Conservation (phyloP, 2,329 filamentous ascomycete species). For the Colletotrichum truncatum region DNA sequence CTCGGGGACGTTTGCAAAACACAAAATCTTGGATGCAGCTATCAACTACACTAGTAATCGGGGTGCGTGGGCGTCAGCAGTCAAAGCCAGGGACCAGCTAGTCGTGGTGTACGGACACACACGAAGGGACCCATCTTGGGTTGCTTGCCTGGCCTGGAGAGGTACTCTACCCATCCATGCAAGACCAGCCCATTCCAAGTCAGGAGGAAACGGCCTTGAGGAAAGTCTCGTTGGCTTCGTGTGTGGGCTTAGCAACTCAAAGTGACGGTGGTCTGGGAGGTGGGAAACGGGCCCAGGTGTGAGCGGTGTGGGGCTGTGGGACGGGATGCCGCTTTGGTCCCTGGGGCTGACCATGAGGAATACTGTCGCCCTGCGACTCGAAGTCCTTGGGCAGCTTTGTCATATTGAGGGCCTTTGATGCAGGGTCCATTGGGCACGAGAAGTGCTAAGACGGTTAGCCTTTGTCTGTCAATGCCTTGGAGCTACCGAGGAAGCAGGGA, state of each 20-base stretch:
- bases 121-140: background rate
- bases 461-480: background rate
- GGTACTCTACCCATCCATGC: conserved; percentile 3
- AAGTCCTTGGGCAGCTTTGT: conserved; percentile 24
- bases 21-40: conserved; percentile 8
- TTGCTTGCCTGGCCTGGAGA: conserved; percentile 9
- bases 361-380: conserved; percentile 3
- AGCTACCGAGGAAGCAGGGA: conserved; percentile 22
- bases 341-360: conserved; percentile 14
- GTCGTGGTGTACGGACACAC: conserved; percentile 6
- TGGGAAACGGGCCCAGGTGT: background rate
- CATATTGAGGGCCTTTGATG: background rate
- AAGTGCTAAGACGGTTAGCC: conserved; percentile 1
- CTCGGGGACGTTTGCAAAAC: background rate
- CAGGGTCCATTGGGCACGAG: conserved; percentile 21
- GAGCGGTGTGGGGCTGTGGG: background rate
- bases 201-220: conserved; percentile 5
- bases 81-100: conserved; percentile 7
- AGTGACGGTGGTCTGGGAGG: background rate
- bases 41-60: conserved; percentile 16
- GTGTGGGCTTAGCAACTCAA: conserved; percentile 1
- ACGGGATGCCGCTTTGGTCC: background rate
- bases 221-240: conserved; percentile 9
- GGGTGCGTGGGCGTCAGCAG: conserved; percentile 3
- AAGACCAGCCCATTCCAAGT: background rate